Evolutionary conservation across 768 basidiomycete species (phyloP), one percentile per base, ranked within the genome.

Genomic region (Hortiboletus flavorubellus): DNA sequence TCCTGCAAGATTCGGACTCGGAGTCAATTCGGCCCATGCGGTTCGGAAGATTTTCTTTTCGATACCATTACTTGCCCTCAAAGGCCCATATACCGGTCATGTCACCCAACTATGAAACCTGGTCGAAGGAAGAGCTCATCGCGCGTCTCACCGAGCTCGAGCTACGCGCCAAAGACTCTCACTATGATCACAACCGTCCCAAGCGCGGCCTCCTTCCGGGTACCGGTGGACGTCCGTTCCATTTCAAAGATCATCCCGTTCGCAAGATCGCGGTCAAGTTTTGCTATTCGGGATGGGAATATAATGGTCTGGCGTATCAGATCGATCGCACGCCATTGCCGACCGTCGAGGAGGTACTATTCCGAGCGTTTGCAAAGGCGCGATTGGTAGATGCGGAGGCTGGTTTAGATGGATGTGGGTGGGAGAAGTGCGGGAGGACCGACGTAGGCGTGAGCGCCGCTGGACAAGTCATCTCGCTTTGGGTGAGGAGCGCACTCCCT

Each of bases 181-280:
- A 23, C 14, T 14, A 29, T n/a, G n/a, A n/a, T 30, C 46, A 51
- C 71, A 55, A 51, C 45, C 51, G 23, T 26, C 44, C 31, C 3
- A 68, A 54, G 53, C 62, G 47, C 43, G 34, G 33, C 14, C 12
- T 35, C 34, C 2, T 21, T 21, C 21, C 21, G 21, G 21, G 21
- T 21, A 8, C 37, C 29, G 16, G 65, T 50, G 35, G 72, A 64
- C 77, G 76, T 49, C 64, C 72, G 5, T 91, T 92, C 67, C 72
- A 84, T 56, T 91, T 93, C 69, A 68, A 80, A 21, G 73, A 80
- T 5, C 80, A 93, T 65, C 82, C 91, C 8, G 78, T 79, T 37
- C 87, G 91, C 49, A 98, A 98, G 73, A 93, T 99, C 57, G 97
- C 97, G 1, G 76, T 99, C 50, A 89, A 91, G 65, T 92, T 98